Evolutionary conservation across 139 green algal species (phyloP).

Genomic region (Chlorella sp.): DNA sequence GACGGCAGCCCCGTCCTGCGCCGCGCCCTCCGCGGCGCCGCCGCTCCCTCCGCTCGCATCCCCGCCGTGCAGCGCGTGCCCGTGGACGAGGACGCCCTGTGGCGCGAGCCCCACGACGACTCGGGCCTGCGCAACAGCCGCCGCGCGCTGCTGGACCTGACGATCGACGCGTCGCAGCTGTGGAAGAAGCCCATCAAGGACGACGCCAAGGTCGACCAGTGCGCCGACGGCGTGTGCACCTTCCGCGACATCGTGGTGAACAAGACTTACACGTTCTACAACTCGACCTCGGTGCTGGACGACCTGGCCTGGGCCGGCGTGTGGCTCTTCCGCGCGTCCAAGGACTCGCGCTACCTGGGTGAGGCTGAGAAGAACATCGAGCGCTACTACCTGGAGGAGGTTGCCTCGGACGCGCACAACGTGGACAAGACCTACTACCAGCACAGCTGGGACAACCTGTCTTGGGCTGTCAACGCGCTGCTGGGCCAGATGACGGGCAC

Average conservation of each 20-base stretch:
- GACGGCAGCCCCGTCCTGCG: neutral
- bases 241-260: neutral
- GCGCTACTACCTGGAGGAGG: slow-evolving; percentile 7
- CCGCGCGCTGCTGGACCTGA: too few relatives aligned
- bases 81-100: too few relatives aligned
- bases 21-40: too few relatives aligned
- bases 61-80: too few relatives aligned
- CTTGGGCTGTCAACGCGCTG: slow-evolving; percentile 14
- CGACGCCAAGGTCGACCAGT: too few relatives aligned
- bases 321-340: neutral
- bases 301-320: slow-evolving; percentile 3
- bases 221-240: neutral
- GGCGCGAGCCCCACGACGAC: too few relatives aligned
- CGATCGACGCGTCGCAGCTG: too few relatives aligned
- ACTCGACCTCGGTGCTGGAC: neutral
- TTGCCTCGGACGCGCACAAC: too few relatives aligned
- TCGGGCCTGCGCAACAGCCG: too few relatives aligned
- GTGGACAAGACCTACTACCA: slow-evolving; percentile 15
- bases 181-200: too few relatives aligned
- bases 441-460: slow-evolving; percentile 14
- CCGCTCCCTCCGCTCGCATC: too few relatives aligned
- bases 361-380: slow-evolving; percentile 1
- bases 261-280: slow-evolving; percentile 5
- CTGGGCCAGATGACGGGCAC: slow-evolving; percentile 8
- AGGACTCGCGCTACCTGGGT: neutral